phyloP scores from a whole-genome alignment of 23 red algal species.

The Agarophyton chilense region DNA sequence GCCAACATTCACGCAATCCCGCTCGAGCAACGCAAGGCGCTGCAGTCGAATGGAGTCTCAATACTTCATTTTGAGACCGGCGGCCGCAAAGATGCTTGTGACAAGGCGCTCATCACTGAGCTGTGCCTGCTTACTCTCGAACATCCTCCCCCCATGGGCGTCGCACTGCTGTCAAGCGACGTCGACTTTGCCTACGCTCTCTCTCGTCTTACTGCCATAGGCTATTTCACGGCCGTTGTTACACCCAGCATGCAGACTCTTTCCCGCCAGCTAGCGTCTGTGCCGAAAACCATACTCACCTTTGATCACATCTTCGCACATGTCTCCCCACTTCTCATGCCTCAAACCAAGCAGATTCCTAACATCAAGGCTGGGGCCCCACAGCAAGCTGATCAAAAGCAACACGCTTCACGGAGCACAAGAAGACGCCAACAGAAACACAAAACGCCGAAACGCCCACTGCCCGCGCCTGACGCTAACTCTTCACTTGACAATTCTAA shows the following conservation, averaged over 20 bases:
- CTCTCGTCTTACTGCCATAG: constrained; percentile 9
- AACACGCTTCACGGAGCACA: not conserved
- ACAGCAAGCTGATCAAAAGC: not conserved
- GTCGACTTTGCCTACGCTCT: constrained; percentile 50
- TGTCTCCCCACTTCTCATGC: not conserved
- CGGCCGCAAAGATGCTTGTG: constrained; percentile 38
- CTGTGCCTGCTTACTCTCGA: constrained; percentile 38
- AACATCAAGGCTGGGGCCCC: not conserved
- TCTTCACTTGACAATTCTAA: not conserved
- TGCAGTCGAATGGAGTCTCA: constrained; percentile 36
- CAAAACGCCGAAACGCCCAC: not conserved
- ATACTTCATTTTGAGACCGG: constrained; percentile 42
- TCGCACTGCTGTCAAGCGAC: constrained; percentile 42
- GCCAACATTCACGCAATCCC: not conserved
- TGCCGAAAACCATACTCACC: not conserved
- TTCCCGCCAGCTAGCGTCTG: not conserved
- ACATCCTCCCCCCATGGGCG: constrained; percentile 24
- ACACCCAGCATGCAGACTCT: not conserved
- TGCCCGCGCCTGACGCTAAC: not conserved
- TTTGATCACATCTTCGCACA: constrained; percentile 6
- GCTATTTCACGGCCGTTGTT: constrained; percentile 50
- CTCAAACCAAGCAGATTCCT: not conserved
- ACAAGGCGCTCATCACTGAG: constrained; percentile 59
- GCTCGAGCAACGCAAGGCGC: not conserved
- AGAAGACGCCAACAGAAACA: not conserved